Evolutionary conservation across 768 basidiomycete species (phyloP), one percentile per base, ranked within the genome.

Genomic region (Auriscalpium vulgare): DNA sequence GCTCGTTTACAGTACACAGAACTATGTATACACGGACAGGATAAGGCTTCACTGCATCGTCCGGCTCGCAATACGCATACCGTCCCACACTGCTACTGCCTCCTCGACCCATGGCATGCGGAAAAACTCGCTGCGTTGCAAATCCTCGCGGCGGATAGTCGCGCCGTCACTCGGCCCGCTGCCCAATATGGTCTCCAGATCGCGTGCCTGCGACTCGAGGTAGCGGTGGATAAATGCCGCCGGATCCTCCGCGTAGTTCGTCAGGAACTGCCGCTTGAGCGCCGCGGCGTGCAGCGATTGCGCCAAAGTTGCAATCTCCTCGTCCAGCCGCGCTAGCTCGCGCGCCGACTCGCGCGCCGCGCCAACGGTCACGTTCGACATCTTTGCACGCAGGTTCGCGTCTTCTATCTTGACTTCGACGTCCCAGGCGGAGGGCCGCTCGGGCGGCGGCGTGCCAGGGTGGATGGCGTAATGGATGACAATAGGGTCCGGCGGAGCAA

Each of bases 361-460:
- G 49, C 79, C 78, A 10, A 87, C 72, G 48, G 87, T 78, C n/a
- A 85, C 82, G 1, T 80, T 71, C 38, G 71, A 70, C 85, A 92
- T 90, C 51, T 85, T 81, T 54, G 72, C 78, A 71, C 94, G 95
- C 46, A 87, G 66, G 8, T 71, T 68, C 2, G 80, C 74, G 66
- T 97, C 94, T 64, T 97, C 94, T 68, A 87, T 80, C 68, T 91
- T 94, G 10, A 95, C 70, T 51, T 95, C 92, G 16, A 94, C 80
- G 65, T 97, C 94, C 78, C 84, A 95, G 4, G 90, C 91, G 16
- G 71, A 62, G 19, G 74, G 69, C 59, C 70, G 69, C 56, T 91
- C 88, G 3, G 88, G 81, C 0, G 87, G 81, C 34, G 80, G 75
- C 1, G 75, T 61, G 5, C 74, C 66, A 0, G 87, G 88, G 58